These are phyloP conservation scores for Boletus hoseneyae DNA, from an alignment of 1,284 basidiomycete genomes.

Conservation along the genomic window DNA sequence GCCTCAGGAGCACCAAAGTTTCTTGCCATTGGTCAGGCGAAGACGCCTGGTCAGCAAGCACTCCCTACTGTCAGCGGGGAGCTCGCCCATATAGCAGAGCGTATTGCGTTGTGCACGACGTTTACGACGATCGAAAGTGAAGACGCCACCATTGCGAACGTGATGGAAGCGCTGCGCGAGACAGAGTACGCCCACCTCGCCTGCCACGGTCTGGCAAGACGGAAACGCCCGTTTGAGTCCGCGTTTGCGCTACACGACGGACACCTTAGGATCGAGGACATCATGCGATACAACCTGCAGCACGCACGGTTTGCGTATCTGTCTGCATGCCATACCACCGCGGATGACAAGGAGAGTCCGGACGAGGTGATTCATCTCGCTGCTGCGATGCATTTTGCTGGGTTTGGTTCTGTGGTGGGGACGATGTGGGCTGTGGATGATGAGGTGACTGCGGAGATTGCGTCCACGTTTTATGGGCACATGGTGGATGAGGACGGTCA, in stretches of 20 bases:
- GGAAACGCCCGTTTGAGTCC: slow-evolving; percentile 15
- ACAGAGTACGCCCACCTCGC: slow-evolving; percentile 21
- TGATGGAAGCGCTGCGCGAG: slow-evolving; percentile 4
- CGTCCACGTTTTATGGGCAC: slow-evolving; percentile 4
- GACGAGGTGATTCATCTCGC: slow-evolving; percentile 13
- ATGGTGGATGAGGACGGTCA: slow-evolving; percentile 2
- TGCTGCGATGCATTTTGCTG: slow-evolving; percentile 6
- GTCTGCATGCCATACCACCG: slow-evolving; percentile 31
- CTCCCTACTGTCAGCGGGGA: neutral
- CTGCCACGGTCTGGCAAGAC: slow-evolving; percentile 14
- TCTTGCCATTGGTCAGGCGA: slow-evolving; percentile 13
- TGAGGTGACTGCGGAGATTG: neutral
- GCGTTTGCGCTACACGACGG: slow-evolving; percentile 15
- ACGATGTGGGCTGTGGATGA: neutral
- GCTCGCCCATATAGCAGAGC: neutral
- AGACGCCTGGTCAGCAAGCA: neutral
- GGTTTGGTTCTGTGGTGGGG: slow-evolving; percentile 8
- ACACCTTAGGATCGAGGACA: slow-evolving; percentile 19
- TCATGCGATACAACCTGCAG: slow-evolving; percentile 20
- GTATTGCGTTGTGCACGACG: neutral
- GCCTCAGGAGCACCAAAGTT: neutral
- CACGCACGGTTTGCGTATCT: slow-evolving; percentile 33
- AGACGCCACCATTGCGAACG: neutral
- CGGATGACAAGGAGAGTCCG: slow-evolving; percentile 1
- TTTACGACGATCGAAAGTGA: slow-evolving; percentile 1